Base-by-base conservation (phyloP, 371 early-diverging fungal species). In the Apophysomyces variabilis region DNA sequence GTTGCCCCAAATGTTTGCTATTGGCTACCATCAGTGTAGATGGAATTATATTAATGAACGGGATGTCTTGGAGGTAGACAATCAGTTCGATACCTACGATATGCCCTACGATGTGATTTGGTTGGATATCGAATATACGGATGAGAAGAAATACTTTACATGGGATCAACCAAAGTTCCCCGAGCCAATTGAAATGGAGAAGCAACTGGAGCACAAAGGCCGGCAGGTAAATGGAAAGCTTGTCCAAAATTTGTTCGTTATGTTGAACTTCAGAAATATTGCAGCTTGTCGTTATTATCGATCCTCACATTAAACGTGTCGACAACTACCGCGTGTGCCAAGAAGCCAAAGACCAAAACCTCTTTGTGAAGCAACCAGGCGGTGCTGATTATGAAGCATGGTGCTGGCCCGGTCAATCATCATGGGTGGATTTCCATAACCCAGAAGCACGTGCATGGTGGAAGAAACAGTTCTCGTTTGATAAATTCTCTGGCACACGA, bases 251-350 rank as follows among this genome's bases (percentile, higher is more conserved):
- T 14, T 32, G 5, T 14, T 21, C 44, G 43, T n/a, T 4, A 47
- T 60, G 54, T 38, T n/a, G 35, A 57, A 26, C 3, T 26, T 1
- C 32, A 64, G 38, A 5, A 38, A 43, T 7, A 64, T 39, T 45
- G 8, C 69, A 84, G 89, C 88, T 98, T 81, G 98, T 99, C 18
- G 93, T 91, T 1, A 96, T 99, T 66, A 87, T 97, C 57, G 99
- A 99, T 78, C 99, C 99, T 9, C 99, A 99, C 74, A 91, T 99
- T 77, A 99, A 98, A 75, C 84, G 84, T 11, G 95, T 93, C 45
- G 77, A 85, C 38, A 73, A 75, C 41, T 99, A 93, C 67, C 72
- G 78, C 60, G 81, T 96, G 11, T 92, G 85, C 54, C 88, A 93
- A 64, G 91, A 95, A 64, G 97, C 92, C 39, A 79, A 80, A 39